phyloP scores from a whole-genome alignment of 1,139 yeast species.

The Pichia sp. region DNA sequence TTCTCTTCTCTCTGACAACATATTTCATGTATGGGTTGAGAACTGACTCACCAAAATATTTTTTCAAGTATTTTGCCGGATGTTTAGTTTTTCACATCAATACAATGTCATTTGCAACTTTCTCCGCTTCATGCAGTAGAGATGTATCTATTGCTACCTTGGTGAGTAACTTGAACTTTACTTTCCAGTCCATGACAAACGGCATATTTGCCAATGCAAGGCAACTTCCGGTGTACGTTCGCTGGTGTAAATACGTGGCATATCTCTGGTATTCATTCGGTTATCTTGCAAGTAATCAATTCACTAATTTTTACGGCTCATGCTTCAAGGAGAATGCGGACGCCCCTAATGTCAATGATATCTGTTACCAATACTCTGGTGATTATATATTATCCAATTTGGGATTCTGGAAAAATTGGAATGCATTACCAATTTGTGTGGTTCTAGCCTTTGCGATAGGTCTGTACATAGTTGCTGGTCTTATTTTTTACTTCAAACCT shows the following conservation, averaged over 20 bases:
- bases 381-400: constrained; percentile 44
- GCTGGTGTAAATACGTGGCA: constrained; percentile 75
- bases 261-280: constrained; percentile 79
- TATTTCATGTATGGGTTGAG: constrained; percentile 78
- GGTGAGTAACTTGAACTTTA: constrained; percentile 56
- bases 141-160: constrained; percentile 63
- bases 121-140: constrained; percentile 52
- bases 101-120: constrained; percentile 49
- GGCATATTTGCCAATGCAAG: constrained; percentile 74
- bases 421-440: constrained; percentile 57
- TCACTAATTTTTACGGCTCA: constrained; percentile 38
- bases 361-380: constrained; percentile 37
- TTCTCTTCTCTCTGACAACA: constrained; percentile 52
- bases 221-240: constrained; percentile 76
- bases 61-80: constrained; percentile 58
- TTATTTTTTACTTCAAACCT: constrained; percentile 39
- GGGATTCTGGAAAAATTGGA: constrained; percentile 63
- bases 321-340: constrained; percentile 33
- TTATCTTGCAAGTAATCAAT: constrained; percentile 58
- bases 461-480: constrained; percentile 41
- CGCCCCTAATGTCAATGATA: constrained; percentile 18
- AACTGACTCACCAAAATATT: constrained; percentile 36
- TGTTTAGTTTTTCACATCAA: constrained; percentile 49
- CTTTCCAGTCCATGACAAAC: constrained; percentile 70
- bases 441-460: constrained; percentile 55